Percentiles rank a stretch among this genome's conserved stretches.
phyloP scores from a whole-genome alignment of 345 rosid species.

The Syzygium aqueum region DNA sequence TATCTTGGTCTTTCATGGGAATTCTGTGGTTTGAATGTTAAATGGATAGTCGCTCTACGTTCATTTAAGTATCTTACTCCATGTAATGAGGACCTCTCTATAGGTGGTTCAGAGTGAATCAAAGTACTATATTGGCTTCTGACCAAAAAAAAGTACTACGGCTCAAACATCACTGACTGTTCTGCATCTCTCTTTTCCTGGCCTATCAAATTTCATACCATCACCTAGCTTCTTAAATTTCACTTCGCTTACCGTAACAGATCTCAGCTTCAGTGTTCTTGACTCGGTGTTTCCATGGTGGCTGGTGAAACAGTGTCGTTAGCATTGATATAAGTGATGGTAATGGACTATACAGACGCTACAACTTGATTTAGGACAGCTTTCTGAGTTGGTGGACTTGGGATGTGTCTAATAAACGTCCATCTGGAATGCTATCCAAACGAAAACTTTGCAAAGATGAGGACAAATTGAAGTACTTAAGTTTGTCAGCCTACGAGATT shows the following conservation, averaged over 20 bases:
- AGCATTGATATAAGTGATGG: neutral
- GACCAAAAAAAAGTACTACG: too few species aligned
- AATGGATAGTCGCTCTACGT: neutral
- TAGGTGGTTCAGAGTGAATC: neutral
- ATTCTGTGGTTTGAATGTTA: neutral
- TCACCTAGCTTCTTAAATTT: neutral
- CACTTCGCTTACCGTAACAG: accelerated
- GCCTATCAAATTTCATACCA: neutral
- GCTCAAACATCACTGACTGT: neutral
- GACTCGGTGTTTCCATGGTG: neutral
- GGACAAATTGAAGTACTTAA: neutral
- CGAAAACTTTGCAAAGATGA: neutral
- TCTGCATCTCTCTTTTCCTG: neutral
- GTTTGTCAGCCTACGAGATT: neutral
- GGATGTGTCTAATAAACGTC: neutral
- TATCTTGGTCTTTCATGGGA: neutral
- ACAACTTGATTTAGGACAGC: neutral
- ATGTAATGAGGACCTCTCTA: neutral
- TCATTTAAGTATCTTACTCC: neutral
- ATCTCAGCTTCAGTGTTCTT: neutral
- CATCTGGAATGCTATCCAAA: neutral
- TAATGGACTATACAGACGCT: neutral
- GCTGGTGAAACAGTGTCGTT: neutral
- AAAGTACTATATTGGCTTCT: accelerated
- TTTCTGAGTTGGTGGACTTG: neutral